phyloP scores from a whole-genome alignment of 495 filamentous ascomycete genomes.

The Physcia stellaris region DNA sequence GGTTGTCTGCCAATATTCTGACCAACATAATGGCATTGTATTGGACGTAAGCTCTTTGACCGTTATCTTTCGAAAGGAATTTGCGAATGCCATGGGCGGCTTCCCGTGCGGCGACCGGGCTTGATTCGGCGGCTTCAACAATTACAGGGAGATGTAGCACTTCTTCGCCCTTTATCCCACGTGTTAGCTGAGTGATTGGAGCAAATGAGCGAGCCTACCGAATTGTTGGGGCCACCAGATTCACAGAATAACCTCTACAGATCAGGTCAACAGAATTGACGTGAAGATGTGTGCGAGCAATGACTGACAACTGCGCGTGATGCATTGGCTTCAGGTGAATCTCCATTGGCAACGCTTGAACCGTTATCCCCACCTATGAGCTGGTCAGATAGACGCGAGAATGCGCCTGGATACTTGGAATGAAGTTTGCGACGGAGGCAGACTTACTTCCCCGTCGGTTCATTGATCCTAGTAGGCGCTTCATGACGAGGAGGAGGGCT shows the following conservation, averaged over 20 bases:
- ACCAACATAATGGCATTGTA: conserved; percentile 96
- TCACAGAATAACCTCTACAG: conserved; percentile 61
- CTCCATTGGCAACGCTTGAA: conserved; percentile 13
- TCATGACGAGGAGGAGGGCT: too few species aligned
- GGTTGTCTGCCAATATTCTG: conserved; percentile 85
- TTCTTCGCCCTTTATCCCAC: conserved; percentile 53
- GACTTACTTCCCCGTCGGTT: conserved; percentile 10
- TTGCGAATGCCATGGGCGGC: conserved; percentile 68
- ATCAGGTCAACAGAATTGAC: conserved; percentile 6
- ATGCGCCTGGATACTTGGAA: not conserved
- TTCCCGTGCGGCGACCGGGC: conserved; percentile 67
- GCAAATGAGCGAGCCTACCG: conserved; percentile 31
- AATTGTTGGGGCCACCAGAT: conserved; percentile 48
- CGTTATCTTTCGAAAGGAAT: conserved; percentile 57
- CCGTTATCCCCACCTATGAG: conserved; percentile 2
- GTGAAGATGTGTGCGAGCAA: conserved; percentile 21
- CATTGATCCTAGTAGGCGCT: conserved; percentile 14
- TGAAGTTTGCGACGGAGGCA: not conserved
- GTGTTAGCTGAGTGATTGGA: conserved; percentile 5
- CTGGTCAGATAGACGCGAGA: not conserved
- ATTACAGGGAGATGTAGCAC: conserved; percentile 88
- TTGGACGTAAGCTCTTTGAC: conserved; percentile 51
- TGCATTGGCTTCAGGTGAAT: conserved; percentile 35
- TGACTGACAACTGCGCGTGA: conserved; percentile 35
- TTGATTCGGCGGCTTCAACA: conserved; percentile 89